These are phyloP conservation scores for Melastoma candidum DNA, from an alignment of 441 rosid genomes.

Conservation along the genomic window DNA sequence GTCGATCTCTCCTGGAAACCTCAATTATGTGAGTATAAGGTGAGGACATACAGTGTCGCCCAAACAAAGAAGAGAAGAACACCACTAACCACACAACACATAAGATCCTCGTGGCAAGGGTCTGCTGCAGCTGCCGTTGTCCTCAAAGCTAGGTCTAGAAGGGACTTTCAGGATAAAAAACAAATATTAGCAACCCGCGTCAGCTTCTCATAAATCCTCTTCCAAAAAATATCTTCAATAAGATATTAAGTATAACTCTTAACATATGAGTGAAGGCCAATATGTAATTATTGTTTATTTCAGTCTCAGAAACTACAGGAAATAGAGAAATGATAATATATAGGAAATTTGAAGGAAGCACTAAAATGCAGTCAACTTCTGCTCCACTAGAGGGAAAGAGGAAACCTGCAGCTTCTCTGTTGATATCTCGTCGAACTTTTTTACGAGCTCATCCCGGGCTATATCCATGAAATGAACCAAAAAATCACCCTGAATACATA, in stretches of 20 bases:
- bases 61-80: conserved; percentile 9
- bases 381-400: conserved; percentile 2
- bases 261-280: too few species aligned
- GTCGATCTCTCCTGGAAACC: conserved; percentile 74
- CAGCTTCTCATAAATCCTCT: too few species aligned
- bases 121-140: conserved; percentile 95
- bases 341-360: too few species aligned
- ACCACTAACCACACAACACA: conserved; percentile 77
- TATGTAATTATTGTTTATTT: too few species aligned
- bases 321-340: too few species aligned
- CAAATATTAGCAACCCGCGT: too few species aligned
- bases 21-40: conserved; percentile 4
- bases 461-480: conserved; percentile 98
- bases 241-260: too few species aligned
- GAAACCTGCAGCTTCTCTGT: conserved; percentile 91
- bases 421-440: conserved; percentile 74
- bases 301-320: too few species aligned
- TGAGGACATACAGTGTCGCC: not conserved
- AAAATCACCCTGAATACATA: conserved; percentile 72
- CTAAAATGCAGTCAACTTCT: too few species aligned
- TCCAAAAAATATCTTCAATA: too few species aligned
- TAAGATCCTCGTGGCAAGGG: conserved; percentile 94
- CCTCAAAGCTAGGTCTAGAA: conserved; percentile 95
- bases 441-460: conserved; percentile 83
- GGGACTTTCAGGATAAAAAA: conserved; percentile 34